Conservation (phyloP, 257 asterid genomes). For the Solanum bulbocastanum region DNA sequence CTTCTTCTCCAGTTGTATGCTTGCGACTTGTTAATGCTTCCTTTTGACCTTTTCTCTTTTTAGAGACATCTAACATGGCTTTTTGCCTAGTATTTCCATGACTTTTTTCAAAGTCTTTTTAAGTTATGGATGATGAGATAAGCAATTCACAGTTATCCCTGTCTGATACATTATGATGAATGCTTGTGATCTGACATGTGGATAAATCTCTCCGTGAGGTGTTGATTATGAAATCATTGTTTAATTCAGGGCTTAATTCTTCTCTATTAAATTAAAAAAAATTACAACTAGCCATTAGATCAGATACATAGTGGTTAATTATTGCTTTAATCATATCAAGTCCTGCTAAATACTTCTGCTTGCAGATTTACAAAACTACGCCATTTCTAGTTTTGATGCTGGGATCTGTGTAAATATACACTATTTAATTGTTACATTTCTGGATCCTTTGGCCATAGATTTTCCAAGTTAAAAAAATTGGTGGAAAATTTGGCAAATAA, state of each 20-base stretch:
- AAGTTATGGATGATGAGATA: slow-evolving; percentile 41
- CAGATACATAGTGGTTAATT: no score
- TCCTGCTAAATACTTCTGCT: not conserved
- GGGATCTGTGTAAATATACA: not conserved
- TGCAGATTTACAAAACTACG: not conserved
- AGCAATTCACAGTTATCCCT: slow-evolving; percentile 73
- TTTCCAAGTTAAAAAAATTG: no score
- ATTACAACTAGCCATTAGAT: no score
- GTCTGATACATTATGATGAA: slow-evolving; percentile 59
- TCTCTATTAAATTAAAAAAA: no score
- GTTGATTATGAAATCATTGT: no score
- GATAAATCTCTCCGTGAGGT: no score
- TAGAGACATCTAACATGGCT: not conserved
- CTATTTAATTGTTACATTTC: not conserved
- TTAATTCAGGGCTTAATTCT: no score
- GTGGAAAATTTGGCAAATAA: no score
- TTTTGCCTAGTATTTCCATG: no score
- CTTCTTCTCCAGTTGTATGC: slow-evolving; percentile 1
- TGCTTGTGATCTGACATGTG: slow-evolving; percentile 43
- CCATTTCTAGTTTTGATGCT: not conserved
- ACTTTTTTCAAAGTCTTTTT: not conserved
- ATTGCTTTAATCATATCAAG: no score
- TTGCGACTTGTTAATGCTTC: not conserved
- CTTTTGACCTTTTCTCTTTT: no score
- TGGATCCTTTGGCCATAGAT: no score